Evolutionary conservation across 352 stramenopile genomes (phyloP).

Genomic region (Phytophthora pinifolia): DNA sequence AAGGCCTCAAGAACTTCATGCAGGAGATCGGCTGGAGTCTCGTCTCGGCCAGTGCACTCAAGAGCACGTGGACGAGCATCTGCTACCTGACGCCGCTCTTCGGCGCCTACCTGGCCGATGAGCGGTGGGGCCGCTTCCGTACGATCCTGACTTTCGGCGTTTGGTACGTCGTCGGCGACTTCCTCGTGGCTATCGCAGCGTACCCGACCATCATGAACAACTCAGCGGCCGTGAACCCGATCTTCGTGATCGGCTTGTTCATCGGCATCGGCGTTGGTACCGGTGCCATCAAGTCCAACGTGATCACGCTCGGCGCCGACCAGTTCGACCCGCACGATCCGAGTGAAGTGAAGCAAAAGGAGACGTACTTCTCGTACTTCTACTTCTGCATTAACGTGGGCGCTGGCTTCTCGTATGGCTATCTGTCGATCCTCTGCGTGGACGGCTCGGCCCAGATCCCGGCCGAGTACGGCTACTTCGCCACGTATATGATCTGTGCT

Average conservation of each 20-base stretch:
- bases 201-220: slow-evolving; percentile 45
- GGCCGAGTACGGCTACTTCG: slow-evolving; percentile 71
- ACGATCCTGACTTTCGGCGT: slow-evolving; percentile 56
- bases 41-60: slow-evolving; percentile 56
- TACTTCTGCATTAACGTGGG: slow-evolving; percentile 84
- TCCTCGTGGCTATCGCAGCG: slow-evolving; percentile 48
- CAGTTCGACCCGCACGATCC: slow-evolving; percentile 50
- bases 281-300: slow-evolving; percentile 55
- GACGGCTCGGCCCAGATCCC: slow-evolving; percentile 64
- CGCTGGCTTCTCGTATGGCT: slow-evolving; percentile 66
- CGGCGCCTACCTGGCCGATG: slow-evolving; percentile 61
- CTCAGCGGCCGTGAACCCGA: slow-evolving; percentile 30
- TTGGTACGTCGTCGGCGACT: slow-evolving; percentile 58
- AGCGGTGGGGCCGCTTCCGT: slow-evolving; percentile 62
- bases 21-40: slow-evolving; percentile 58
- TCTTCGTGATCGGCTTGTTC: slow-evolving; percentile 65
- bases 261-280: slow-evolving; percentile 38
- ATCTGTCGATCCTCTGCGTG: slow-evolving; percentile 70
- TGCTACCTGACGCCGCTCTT: slow-evolving; percentile 65
- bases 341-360: slow-evolving; percentile 43
- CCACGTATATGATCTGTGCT: slow-evolving; percentile 38
- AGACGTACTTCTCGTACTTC: slow-evolving; percentile 82
- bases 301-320: slow-evolving; percentile 57
- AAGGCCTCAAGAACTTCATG: slow-evolving; percentile 87
- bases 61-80: slow-evolving; percentile 66